Evolutionary conservation across 2,329 filamentous ascomycete genomes (phyloP), one percentile per base, ranked within the genome.

Genomic region (Talaromyces albobiverticillius): DNA sequence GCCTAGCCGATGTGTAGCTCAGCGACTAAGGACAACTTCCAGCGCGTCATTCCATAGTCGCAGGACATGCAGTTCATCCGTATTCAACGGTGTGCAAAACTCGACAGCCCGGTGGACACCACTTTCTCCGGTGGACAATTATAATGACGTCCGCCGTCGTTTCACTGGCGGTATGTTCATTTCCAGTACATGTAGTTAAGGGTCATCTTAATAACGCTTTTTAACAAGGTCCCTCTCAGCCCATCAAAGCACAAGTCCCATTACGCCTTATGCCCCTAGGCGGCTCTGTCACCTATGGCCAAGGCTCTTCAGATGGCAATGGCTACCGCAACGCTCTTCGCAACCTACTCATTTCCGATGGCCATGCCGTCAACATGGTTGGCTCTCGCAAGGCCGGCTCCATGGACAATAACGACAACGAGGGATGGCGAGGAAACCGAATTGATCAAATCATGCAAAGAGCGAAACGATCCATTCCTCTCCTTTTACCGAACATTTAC

Each of bases 391-490:
- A 67, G 16, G 59, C 63, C 43, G 75, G 75, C 36, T 64, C 58
- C 54, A 77, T 78, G 74, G 32, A 18, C 61, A 73, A 73, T 60
- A 68, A 75, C 11, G 38, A 11, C 14, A 69, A 75, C 57, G 77
- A 80, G 59, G 76, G 76, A 31, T 76, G 76, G 68, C 68, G 72
- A 0, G 76, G 71, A 22, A 64, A 66, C 41, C 70, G 71, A 45
- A 71, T 80, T 62, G 70, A 69, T 25, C 57, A 76, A 57, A 69
- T 78, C 32, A 55, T 63, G 41, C 60, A 25, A 25, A 73, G 71
- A 54, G 73, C 72, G 22, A 57, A 57, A 23, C 29, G 16, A 3
- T 65, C 69, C 1, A 67, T 75, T 4, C 65, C 66, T 1, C 20
- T 55, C 2, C 63, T 60, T 25, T 63, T 66, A 52, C 76, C 75